These are phyloP conservation scores for Calophaca sinica DNA, from an alignment of 306 rosid genomes.

Conservation along the genomic window DNA sequence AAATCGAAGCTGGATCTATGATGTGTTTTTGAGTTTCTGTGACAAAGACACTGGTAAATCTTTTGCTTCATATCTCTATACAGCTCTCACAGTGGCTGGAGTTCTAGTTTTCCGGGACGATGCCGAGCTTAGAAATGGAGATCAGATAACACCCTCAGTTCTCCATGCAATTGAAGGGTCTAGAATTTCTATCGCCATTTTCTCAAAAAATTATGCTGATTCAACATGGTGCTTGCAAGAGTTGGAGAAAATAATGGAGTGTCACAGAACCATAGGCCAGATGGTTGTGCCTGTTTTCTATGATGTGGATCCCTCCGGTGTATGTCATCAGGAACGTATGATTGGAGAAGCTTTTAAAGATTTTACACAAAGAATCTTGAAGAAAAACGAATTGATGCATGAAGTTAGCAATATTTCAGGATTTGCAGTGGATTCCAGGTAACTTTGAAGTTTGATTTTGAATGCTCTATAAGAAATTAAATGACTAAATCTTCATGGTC, in stretches of 20 bases:
- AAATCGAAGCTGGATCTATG: background rate
- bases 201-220: background rate
- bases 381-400: background rate
- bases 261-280: background rate
- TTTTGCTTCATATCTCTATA: background rate
- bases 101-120: background rate
- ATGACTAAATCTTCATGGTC: too few species aligned
- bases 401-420: background rate
- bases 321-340: background rate
- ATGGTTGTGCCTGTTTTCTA: background rate
- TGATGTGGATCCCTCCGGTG: background rate
- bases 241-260: constrained; percentile 13
- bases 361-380: background rate
- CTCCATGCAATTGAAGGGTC: background rate
- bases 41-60: background rate
- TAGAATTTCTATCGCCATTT: background rate
- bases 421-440: background rate
- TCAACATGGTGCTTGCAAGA: background rate
- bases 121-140: background rate
- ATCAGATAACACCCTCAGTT: background rate
- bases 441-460: background rate
- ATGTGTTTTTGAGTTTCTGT: constrained; percentile 26
- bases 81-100: background rate
- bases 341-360: background rate
- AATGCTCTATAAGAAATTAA: too few species aligned